Evolutionary conservation across 2,329 filamentous ascomycete species (phyloP).

Genomic region (Penicillium concentricum): DNA sequence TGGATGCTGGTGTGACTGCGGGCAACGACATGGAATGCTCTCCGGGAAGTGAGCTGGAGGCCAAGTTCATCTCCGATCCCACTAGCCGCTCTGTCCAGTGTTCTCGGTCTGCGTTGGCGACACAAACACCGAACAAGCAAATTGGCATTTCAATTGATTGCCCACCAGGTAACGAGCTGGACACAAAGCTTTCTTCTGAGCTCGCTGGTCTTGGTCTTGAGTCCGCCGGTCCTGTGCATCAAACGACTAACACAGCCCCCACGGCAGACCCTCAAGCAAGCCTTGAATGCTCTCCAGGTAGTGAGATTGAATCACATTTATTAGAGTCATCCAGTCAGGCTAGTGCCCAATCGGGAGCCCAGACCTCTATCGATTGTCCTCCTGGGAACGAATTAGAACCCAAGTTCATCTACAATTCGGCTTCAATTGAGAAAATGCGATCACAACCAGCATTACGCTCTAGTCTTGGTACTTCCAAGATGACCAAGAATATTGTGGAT

Average conservation of each 20-base stretch:
- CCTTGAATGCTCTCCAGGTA: slow-evolving; percentile 7
- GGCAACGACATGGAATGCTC: slow-evolving; percentile 8
- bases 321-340: neutral
- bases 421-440: neutral
- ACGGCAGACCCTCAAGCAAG: neutral
- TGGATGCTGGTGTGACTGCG: slow-evolving; percentile 2
- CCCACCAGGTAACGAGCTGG: slow-evolving; percentile 10
- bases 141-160: slow-evolving; percentile 7
- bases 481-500: neutral
- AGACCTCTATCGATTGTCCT: slow-evolving; percentile 10
- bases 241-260: neutral
- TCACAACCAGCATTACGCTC: neutral
- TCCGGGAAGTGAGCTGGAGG: slow-evolving; percentile 17
- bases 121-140: neutral
- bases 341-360: neutral
- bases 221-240: neutral
- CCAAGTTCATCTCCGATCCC: slow-evolving; percentile 9
- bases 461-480: neutral
- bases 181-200: slow-evolving; percentile 9
- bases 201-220: neutral
- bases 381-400: slow-evolving; percentile 19
- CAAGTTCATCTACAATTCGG: slow-evolving; percentile 2
- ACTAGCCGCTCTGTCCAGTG: neutral
- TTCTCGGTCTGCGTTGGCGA: neutral
- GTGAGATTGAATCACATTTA: slow-evolving; percentile 11